Percentiles rank a stretch among this genome's conserved stretches.
phyloP scores from a whole-genome alignment of 2,329 filamentous ascomycete genomes.

The Arachnomyces sp. region DNA sequence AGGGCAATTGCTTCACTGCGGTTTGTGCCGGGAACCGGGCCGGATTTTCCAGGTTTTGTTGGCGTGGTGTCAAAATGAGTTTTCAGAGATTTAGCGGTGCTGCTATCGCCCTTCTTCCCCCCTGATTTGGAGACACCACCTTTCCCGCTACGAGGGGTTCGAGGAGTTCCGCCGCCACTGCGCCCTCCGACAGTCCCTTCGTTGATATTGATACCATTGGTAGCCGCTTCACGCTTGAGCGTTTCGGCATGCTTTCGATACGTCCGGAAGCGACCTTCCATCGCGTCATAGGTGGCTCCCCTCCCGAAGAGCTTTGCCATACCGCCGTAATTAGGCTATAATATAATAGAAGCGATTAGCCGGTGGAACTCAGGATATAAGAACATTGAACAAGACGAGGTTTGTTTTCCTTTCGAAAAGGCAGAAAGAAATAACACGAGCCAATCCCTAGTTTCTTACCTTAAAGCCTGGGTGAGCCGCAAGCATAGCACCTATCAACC shows the following conservation, averaged over 20 bases:
- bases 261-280: constrained; percentile 40
- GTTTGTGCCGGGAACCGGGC: background rate
- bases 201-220: background rate
- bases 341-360: background rate
- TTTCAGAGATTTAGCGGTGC: no score
- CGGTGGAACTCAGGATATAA: no score
- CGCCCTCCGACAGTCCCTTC: background rate
- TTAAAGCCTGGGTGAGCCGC: constrained; percentile 21
- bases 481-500: constrained; percentile 21
- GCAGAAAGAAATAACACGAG: no score
- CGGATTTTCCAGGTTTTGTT: background rate
- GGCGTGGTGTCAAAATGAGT: no score
- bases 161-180: constrained; percentile 12
- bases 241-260: constrained; percentile 34
- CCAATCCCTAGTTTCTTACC: constrained; percentile 16
- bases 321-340: constrained; percentile 37
- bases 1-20: constrained; percentile 7
- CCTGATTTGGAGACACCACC: constrained; percentile 12
- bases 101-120: background rate
- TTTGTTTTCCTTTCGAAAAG: no score
- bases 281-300: constrained; percentile 40
- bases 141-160: constrained; percentile 10
- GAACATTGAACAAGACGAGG: no score
- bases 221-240: constrained; percentile 14
- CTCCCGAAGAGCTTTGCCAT: constrained; percentile 39